A percentile compares a stretch with the other conserved stretches of the same genome.
Conservation (phyloP, 2,329 filamentous ascomycete species). For the Fusarium sarcochroum region DNA sequence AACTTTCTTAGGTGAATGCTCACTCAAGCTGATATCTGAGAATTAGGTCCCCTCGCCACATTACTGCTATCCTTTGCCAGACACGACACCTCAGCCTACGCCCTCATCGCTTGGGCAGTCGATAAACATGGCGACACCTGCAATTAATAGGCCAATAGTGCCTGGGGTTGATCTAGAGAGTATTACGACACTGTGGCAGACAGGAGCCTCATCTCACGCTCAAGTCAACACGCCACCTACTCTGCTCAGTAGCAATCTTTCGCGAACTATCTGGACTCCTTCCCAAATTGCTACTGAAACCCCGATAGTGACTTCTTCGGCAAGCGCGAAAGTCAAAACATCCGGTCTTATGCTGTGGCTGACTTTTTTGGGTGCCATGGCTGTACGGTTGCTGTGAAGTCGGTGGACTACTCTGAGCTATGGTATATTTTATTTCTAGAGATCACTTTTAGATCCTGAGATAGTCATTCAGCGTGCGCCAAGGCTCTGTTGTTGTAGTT, state of each 20-base stretch:
- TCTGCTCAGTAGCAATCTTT: slow-evolving; percentile 12
- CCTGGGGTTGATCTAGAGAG: background rate
- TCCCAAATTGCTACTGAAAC: slow-evolving; percentile 9
- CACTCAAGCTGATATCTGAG: background rate
- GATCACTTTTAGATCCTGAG: background rate
- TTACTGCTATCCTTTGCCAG: slow-evolving; percentile 2
- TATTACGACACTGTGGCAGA: background rate
- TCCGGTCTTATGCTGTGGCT: slow-evolving; percentile 6
- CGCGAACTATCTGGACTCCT: slow-evolving; percentile 11
- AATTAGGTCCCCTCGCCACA: background rate
- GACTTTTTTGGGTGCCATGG: slow-evolving; percentile 4
- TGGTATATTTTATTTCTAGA: background rate
- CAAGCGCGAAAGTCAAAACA: background rate
- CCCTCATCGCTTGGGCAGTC: background rate
- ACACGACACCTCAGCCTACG: slow-evolving; percentile 2
- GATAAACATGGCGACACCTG: background rate
- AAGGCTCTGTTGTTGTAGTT: background rate
- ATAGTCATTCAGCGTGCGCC: background rate
- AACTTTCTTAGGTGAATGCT: background rate
- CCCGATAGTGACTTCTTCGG: slow-evolving; percentile 3
- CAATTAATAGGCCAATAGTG: background rate
- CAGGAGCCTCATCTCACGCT: background rate
- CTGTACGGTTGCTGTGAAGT: background rate
- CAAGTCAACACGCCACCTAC: slow-evolving; percentile 7
- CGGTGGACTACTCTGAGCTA: background rate